A percentile compares a stretch with the other conserved stretches of the same genome.
Conservation (phyloP, 257 asterid genomes). For the Lycium barbarum region DNA sequence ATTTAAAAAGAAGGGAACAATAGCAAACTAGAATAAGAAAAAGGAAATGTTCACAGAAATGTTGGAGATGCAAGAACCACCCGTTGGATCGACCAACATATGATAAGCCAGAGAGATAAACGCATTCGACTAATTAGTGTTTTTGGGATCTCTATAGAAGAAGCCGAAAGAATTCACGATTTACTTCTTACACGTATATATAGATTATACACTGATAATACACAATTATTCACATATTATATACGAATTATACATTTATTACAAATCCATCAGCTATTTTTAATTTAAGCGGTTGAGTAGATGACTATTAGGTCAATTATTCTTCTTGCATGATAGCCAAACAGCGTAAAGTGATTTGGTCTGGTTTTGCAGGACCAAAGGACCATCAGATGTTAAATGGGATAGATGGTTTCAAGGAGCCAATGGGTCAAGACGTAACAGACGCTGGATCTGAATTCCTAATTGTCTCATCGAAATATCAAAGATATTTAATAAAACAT, state of each 20-base stretch:
- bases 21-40: neutral
- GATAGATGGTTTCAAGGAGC: conserved; percentile 95
- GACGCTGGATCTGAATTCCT: conserved; percentile 64
- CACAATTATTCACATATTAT: no score
- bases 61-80: neutral
- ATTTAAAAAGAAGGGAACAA: neutral
- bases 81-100: neutral
- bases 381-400: conserved; percentile 72
- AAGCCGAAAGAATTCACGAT: no score
- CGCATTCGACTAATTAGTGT: neutral
- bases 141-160: no score
- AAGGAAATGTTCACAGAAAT: neutral
- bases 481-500: neutral
- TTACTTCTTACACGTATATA: no score
- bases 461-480: neutral
- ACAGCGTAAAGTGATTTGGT: neutral
- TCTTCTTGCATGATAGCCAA: no score
- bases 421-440: conserved; percentile 67
- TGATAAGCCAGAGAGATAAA: neutral
- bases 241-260: no score
- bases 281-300: no score
- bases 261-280: no score
- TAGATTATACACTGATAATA: no score
- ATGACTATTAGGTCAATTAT: no score
- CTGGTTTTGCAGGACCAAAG: conserved; percentile 62